phyloP scores from a whole-genome alignment of 495 filamentous ascomycete genomes.

The Aspergillus indologenus region DNA sequence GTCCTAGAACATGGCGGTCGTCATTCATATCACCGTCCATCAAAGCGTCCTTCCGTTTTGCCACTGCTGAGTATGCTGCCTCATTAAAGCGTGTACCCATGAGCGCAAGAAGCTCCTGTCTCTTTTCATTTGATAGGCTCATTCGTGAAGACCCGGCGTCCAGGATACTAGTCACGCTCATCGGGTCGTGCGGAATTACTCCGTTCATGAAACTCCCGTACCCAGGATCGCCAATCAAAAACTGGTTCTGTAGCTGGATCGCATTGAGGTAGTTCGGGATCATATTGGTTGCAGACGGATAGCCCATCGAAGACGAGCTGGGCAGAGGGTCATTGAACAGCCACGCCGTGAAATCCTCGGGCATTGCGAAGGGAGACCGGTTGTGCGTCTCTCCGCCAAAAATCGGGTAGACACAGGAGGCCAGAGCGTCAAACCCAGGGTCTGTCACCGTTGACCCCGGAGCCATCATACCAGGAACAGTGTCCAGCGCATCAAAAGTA shows the following conservation, averaged over 20 bases:
- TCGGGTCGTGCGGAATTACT: slow-evolving; percentile 61
- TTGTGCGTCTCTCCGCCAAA: slow-evolving; percentile 79
- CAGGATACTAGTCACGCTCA: slow-evolving; percentile 89
- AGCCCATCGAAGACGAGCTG: slow-evolving; percentile 32
- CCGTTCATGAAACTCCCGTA: slow-evolving; percentile 35
- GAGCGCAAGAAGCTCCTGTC: slow-evolving; percentile 78
- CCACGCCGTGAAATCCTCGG: slow-evolving; percentile 89
- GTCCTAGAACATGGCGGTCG: slow-evolving; percentile 74
- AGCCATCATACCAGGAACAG: slow-evolving; percentile 31
- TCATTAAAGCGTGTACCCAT: slow-evolving; percentile 81
- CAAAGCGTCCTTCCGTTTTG: slow-evolving; percentile 72
- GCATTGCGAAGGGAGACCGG: slow-evolving; percentile 83
- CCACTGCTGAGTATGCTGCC: slow-evolving; percentile 68
- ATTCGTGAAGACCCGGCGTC: slow-evolving; percentile 77
- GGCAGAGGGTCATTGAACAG: slow-evolving; percentile 68
- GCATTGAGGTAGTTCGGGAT: slow-evolving; percentile 48
- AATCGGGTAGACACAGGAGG: slow-evolving; percentile 71
- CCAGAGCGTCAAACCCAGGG: slow-evolving; percentile 59
- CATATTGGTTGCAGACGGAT: slow-evolving; percentile 28
- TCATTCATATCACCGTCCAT: slow-evolving; percentile 74
- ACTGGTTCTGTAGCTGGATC: slow-evolving; percentile 42
- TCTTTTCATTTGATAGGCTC: slow-evolving; percentile 82
- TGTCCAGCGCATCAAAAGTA: slow-evolving; percentile 24
- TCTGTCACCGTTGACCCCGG: slow-evolving; percentile 38
- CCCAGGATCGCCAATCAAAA: slow-evolving; percentile 39